A percentile compares a stretch with the other conserved stretches of the same genome.
These are phyloP conservation scores for Yarrowia galli DNA, from an alignment of 1,139 yeast genomes.

Conservation along the genomic window DNA sequence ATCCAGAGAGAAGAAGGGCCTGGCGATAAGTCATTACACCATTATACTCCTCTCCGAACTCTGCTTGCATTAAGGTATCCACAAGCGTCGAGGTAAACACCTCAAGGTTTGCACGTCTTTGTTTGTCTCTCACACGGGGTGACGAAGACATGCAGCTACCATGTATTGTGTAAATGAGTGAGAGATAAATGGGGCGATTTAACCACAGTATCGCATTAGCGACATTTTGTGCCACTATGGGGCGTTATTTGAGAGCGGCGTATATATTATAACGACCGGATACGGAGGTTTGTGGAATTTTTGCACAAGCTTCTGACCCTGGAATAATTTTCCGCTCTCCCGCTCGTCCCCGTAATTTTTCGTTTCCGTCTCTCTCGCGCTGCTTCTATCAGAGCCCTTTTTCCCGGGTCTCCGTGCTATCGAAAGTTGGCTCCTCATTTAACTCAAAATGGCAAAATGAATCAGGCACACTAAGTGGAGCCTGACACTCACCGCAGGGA, in stretches of 20 bases:
- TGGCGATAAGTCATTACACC: constrained; percentile 35
- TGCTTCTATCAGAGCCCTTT: neutral
- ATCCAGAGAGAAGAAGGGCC: constrained; percentile 20
- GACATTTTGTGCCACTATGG: neutral
- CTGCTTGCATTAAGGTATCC: neutral
- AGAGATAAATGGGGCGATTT: constrained; percentile 32
- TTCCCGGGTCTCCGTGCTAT: neutral
- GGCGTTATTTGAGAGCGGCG: neutral
- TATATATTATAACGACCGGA: neutral
- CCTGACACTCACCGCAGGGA: constrained; percentile 21
- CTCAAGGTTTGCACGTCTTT: constrained; percentile 8
- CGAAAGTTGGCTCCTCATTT: constrained; percentile 14
- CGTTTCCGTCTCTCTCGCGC: neutral
- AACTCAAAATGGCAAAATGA: constrained; percentile 33
- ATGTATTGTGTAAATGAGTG: constrained; percentile 4
- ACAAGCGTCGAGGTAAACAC: constrained; percentile 36
- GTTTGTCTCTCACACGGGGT: constrained; percentile 31
- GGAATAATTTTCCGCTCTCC: neutral
- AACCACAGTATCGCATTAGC: constrained; percentile 6
- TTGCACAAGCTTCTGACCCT: neutral
- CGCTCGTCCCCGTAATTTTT: neutral
- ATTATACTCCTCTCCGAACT: constrained; percentile 28
- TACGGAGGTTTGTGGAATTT: neutral
- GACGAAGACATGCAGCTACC: constrained; percentile 36
- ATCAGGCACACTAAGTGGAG: constrained; percentile 35